phyloP scores from a whole-genome alignment of 352 stramenopile genomes.

The Globisporangium acanthophoron region DNA sequence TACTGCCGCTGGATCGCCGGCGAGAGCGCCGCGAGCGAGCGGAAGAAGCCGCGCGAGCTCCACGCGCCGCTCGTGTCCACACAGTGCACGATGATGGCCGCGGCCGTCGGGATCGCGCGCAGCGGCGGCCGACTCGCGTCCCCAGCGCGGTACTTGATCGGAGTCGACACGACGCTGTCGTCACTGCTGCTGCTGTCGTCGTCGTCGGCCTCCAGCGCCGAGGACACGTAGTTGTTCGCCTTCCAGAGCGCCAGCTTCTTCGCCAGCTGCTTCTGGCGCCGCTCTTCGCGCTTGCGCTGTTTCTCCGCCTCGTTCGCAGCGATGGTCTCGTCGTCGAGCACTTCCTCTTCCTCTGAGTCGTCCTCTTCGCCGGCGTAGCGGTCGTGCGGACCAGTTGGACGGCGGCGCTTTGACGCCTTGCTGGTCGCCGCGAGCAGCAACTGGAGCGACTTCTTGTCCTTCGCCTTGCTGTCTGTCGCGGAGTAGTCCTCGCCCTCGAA shows the following conservation, averaged over 20 bases:
- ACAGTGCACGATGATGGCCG: conserved; percentile 64
- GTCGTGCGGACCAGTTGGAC: conserved; percentile 15
- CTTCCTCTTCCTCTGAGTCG: conserved; percentile 30
- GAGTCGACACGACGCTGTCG: not conserved
- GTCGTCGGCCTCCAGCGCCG: conserved; percentile 20
- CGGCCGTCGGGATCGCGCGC: conserved; percentile 12
- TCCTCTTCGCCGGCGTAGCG: conserved; percentile 30
- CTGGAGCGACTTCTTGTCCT: conserved; percentile 36
- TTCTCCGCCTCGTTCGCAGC: conserved; percentile 38
- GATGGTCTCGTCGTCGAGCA: conserved; percentile 13
- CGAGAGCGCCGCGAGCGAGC: conserved; percentile 45
- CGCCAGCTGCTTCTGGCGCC: conserved; percentile 30
- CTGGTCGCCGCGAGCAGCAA: conserved; percentile 24
- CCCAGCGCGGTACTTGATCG: conserved; percentile 45
- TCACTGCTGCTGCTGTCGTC: conserved; percentile 6
- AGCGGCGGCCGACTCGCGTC: conserved; percentile 46
- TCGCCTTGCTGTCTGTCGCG: conserved; percentile 25
- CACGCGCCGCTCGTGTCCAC: conserved; percentile 72
- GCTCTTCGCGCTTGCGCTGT: conserved; percentile 32
- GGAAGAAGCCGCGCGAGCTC: conserved; percentile 72
- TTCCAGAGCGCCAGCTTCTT: conserved; percentile 54
- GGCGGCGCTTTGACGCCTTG: conserved; percentile 20
- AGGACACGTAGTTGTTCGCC: conserved; percentile 57
- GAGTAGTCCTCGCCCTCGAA: conserved; percentile 78
- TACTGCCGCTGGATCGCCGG: conserved; percentile 55